Evolutionary conservation across 2,329 filamentous ascomycete genomes (phyloP).

Genomic region (Scedosporium minutisporum): DNA sequence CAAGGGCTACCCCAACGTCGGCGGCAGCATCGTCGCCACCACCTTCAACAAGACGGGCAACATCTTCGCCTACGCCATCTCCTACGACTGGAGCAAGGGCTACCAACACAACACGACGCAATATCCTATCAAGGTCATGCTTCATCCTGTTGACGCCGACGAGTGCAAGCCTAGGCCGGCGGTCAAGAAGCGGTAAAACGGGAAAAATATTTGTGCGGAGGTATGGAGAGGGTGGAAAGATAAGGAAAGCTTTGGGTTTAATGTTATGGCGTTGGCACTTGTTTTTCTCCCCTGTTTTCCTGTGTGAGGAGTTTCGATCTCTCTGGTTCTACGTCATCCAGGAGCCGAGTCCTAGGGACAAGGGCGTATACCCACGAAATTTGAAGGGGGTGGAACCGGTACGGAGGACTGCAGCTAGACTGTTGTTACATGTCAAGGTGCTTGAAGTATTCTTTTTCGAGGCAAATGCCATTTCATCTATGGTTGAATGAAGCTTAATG

Average conservation of each 20-base stretch:
- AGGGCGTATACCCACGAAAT: neutral
- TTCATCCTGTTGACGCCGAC: conserved; percentile 61
- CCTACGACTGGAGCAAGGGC: conserved; percentile 98
- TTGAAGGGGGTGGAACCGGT: neutral
- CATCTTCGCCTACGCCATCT: conserved; percentile 82
- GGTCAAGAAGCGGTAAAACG: conserved; percentile 15
- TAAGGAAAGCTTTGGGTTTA: neutral
- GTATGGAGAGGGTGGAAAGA: neutral
- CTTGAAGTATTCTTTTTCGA: no score
- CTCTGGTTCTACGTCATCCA: neutral
- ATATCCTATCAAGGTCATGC: conserved; percentile 72
- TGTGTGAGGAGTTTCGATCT: neutral
- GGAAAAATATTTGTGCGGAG: neutral
- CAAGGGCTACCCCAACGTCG: conserved; percentile 78
- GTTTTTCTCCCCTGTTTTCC: neutral
- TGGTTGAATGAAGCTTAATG: neutral
- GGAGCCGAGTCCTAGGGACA: neutral
- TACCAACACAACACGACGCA: conserved; percentile 72
- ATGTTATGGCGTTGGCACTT: neutral
- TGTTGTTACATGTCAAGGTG: neutral
- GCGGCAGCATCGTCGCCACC: conserved; percentile 80
- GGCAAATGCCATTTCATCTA: no score
- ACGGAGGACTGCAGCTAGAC: neutral
- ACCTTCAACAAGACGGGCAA: conserved; percentile 81
- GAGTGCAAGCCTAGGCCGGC: conserved; percentile 54